Percentiles rank a stretch among this genome's conserved stretches.
Conservation (phyloP, 2,329 filamentous ascomycete species). For the Phialemoniopsis sp. region DNA sequence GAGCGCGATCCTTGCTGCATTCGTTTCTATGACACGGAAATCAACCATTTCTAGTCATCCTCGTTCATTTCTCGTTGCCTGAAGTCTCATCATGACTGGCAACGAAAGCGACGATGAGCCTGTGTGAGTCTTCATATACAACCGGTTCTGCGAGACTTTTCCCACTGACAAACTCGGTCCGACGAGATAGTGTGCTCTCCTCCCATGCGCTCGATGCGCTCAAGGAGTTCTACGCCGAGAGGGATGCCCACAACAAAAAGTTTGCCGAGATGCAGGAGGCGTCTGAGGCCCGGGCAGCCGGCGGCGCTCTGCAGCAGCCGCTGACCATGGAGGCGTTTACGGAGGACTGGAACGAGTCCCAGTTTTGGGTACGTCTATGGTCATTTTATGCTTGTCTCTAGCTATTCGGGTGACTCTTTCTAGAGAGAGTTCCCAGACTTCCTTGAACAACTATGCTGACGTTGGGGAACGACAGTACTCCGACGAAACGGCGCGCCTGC, state of each 20-base stretch:
- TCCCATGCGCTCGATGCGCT: slow-evolving; percentile 63
- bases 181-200: slow-evolving; percentile 52
- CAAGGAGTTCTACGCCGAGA: slow-evolving; percentile 69
- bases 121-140: slow-evolving; percentile 29
- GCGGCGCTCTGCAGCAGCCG: slow-evolving; percentile 12
- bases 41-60: neutral
- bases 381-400: neutral
- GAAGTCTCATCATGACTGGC: slow-evolving; percentile 11
- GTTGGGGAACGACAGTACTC: slow-evolving; percentile 62
- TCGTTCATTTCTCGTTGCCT: too few species aligned
- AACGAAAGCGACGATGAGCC: slow-evolving; percentile 40
- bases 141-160: neutral
- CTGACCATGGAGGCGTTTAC: slow-evolving; percentile 66
- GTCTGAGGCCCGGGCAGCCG: slow-evolving; percentile 46
- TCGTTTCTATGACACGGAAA: too few species aligned
- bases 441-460: too few species aligned
- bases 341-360: slow-evolving; percentile 80
- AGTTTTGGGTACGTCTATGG: slow-evolving; percentile 66
- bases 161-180: neutral
- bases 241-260: slow-evolving; percentile 59
- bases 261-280: slow-evolving; percentile 64
- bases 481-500: slow-evolving; percentile 61
- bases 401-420: too few species aligned
- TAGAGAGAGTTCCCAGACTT: too few species aligned
- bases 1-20: too few species aligned